phyloP scores from a whole-genome alignment of 345 rosid genomes.

The Luvunga scandens region DNA sequence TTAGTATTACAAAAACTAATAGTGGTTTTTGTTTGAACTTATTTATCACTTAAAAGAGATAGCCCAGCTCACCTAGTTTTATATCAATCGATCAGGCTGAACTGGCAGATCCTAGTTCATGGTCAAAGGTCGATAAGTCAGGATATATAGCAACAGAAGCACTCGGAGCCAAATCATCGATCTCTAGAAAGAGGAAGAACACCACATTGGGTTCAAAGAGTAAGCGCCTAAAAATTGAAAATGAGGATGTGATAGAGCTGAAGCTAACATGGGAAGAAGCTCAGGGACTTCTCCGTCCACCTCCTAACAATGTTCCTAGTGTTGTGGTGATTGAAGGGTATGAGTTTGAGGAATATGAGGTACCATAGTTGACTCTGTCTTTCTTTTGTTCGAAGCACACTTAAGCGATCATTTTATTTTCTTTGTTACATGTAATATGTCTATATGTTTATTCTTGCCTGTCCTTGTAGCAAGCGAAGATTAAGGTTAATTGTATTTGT shows the following conservation, averaged over 20 bases:
- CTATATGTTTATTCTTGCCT: background rate
- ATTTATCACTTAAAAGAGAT: slow-evolving; percentile 22
- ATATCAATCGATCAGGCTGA: slow-evolving; percentile 59
- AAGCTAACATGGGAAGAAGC: slow-evolving; percentile 95
- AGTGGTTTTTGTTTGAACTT: slow-evolving; percentile 31
- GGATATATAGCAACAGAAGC: slow-evolving; percentile 69
- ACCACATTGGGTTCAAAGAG: slow-evolving; percentile 63
- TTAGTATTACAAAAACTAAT: slow-evolving; percentile 38
- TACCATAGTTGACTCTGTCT: slow-evolving; percentile 20
- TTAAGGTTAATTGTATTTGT: slow-evolving; percentile 1
- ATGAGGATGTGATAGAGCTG: slow-evolving; percentile 71
- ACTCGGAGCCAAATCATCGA: slow-evolving; percentile 47
- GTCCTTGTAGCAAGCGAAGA: background rate
- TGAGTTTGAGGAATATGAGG: slow-evolving; percentile 98
- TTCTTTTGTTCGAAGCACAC: slow-evolving; percentile 5
- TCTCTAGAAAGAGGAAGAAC: slow-evolving; percentile 67
- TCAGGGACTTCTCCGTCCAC: slow-evolving; percentile 80
- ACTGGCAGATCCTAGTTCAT: slow-evolving; percentile 57
- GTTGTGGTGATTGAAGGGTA: slow-evolving; percentile 68
- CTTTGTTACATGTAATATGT: slow-evolving; percentile 10
- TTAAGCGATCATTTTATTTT: background rate
- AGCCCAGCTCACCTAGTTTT: slow-evolving; percentile 25
- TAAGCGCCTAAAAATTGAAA: slow-evolving; percentile 73
- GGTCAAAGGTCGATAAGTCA: slow-evolving; percentile 68
- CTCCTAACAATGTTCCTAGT: slow-evolving; percentile 64